Conservation (phyloP, 306 rosid genomes). For the Hippophae tibetana region DNA sequence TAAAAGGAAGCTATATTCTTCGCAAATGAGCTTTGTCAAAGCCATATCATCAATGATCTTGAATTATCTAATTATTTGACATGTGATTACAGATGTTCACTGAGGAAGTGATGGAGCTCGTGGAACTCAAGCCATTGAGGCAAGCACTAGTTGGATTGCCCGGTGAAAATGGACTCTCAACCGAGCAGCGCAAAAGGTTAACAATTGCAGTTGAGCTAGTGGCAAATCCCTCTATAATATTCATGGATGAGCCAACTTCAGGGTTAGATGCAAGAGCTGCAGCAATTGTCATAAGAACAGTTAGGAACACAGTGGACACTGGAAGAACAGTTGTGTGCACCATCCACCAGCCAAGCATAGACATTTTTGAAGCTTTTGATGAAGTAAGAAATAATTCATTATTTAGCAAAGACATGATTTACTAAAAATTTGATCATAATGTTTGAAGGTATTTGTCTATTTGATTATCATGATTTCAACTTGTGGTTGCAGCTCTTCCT, state of each 20-base stretch:
- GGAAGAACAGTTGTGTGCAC: slow-evolving; percentile 56
- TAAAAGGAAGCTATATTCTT: too few species aligned
- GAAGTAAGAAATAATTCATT: slow-evolving; percentile 24
- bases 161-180: slow-evolving; percentile 39
- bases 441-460: background rate
- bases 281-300: slow-evolving; percentile 52
- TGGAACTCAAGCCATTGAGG: slow-evolving; percentile 36
- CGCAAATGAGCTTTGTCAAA: too few species aligned
- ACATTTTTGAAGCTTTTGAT: slow-evolving; percentile 49
- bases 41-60: too few species aligned
- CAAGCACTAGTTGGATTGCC: slow-evolving; percentile 43
- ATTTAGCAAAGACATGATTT: background rate
- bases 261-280: slow-evolving; percentile 57
- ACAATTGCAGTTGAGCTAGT: slow-evolving; percentile 53
- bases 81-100: slow-evolving; percentile 29
- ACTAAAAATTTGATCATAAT: background rate
- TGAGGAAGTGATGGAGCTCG: slow-evolving; percentile 50
- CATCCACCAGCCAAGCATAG: slow-evolving; percentile 56
- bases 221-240: slow-evolving; percentile 47
- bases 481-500: slow-evolving; percentile 31
- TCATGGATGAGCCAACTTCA: slow-evolving; percentile 57
- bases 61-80: background rate
- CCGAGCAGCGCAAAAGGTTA: slow-evolving; percentile 45
- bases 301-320: slow-evolving; percentile 42
- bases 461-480: background rate